A percentile compares a stretch with the other conserved stretches of the same genome.
phyloP scores from a whole-genome alignment of 257 asterid genomes.

The Vinca minor region DNA sequence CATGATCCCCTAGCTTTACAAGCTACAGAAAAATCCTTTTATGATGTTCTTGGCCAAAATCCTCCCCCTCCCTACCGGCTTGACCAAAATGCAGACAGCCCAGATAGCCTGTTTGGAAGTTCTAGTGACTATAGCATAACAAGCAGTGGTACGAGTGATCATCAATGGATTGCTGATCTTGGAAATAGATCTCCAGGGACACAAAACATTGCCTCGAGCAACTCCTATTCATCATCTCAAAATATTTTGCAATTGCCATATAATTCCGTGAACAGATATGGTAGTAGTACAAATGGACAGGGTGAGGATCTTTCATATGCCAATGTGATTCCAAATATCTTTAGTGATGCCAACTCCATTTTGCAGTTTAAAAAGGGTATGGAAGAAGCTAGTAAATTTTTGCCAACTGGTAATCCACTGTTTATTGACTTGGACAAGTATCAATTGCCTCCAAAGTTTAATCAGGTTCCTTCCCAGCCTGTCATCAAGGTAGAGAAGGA shows the following conservation, averaged over 20 bases:
- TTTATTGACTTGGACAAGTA: conserved; percentile 70
- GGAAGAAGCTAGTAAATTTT: conserved; percentile 90
- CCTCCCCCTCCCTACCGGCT: conserved; percentile 43
- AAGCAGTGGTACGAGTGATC: conserved; percentile 44
- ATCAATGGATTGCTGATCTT: conserved; percentile 47
- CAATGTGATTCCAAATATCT: conserved; percentile 34
- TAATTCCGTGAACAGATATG: conserved; percentile 22
- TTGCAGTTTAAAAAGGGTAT: conserved; percentile 79
- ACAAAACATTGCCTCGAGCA: conserved; percentile 29
- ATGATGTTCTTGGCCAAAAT: conserved; percentile 68
- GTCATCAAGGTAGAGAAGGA: conserved; percentile 49
- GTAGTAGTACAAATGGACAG: conserved; percentile 26
- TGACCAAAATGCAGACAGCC: conserved; percentile 42
- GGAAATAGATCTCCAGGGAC: conserved; percentile 27
- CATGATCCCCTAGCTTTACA: conserved; percentile 80
- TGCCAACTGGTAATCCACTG: conserved; percentile 53
- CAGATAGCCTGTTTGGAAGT: conserved; percentile 47
- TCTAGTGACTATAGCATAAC: conserved; percentile 45
- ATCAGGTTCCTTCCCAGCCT: conserved; percentile 25
- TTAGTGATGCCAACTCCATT: conserved; percentile 56
- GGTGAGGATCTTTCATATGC: conserved; percentile 24
- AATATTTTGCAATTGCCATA: conserved; percentile 25
- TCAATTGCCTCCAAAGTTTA: conserved; percentile 56
- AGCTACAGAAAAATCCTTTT: conserved; percentile 78
- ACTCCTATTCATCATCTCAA: conserved; percentile 24